phyloP scores from a whole-genome alignment of 2,329 filamentous ascomycete species.

The Alternaria gansuensis region DNA sequence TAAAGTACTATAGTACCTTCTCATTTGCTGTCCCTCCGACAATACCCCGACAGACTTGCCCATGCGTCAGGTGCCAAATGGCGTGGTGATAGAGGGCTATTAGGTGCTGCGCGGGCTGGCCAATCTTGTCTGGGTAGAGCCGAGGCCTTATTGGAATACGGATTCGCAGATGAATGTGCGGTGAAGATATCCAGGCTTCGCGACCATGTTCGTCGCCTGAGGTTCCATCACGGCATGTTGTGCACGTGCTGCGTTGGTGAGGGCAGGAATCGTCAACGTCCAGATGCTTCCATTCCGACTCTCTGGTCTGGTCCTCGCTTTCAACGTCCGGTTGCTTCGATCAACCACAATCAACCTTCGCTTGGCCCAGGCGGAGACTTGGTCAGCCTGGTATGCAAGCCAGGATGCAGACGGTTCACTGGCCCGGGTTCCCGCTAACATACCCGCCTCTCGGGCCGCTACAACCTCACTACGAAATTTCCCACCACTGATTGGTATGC shows the following conservation, averaged over 20 bases:
- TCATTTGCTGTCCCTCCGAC: conserved; percentile 21
- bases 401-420: conserved; percentile 26
- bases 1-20: conserved; percentile 24
- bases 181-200: conserved; percentile 10
- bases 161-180: neutral
- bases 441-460: conserved; percentile 43
- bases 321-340: conserved; percentile 3
- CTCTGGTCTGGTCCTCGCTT: conserved; percentile 4
- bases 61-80: conserved; percentile 24
- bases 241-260: conserved; percentile 3
- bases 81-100: conserved; percentile 15
- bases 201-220: neutral
- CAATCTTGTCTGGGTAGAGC: neutral
- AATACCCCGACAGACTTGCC: conserved; percentile 23
- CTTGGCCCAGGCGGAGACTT: conserved; percentile 29
- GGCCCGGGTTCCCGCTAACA: conserved; percentile 43
- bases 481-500: conserved; percentile 43
- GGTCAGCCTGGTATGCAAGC: conserved; percentile 37
- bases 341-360: conserved; percentile 33
- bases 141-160: neutral
- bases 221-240: conserved; percentile 1
- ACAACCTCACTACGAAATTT: conserved; percentile 43
- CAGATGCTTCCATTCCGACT: conserved; percentile 18
- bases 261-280: conserved; percentile 7
- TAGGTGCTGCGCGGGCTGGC: conserved; percentile 7